A percentile compares a stretch with the other conserved stretches of the same genome.
phyloP scores from a whole-genome alignment of 192 early-diverging fungal genomes.

The Dimargaris cristalligena region DNA sequence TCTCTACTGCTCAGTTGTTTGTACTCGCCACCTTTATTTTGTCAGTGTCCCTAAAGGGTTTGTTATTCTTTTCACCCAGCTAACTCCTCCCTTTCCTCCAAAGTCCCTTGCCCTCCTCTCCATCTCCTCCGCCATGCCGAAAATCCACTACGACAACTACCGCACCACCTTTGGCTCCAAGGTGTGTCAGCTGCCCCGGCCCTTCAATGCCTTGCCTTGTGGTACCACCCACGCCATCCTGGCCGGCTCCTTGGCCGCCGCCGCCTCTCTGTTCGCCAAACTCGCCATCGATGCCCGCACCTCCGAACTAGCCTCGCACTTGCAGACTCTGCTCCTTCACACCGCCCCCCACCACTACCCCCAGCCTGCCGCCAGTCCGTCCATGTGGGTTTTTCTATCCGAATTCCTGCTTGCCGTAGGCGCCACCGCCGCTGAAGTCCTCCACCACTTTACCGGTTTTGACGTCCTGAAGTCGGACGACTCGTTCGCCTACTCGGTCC shows the following conservation, averaged over 20 bases:
- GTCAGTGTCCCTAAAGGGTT: too few species aligned
- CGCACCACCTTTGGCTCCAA: background rate
- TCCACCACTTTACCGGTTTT: background rate
- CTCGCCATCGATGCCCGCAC: conserved; percentile 42
- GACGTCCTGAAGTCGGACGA: background rate
- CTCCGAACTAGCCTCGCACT: conserved; percentile 17
- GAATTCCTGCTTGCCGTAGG: too few species aligned
- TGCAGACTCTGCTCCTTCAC: conserved; percentile 17
- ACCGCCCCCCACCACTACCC: conserved; percentile 16
- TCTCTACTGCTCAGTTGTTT: too few species aligned
- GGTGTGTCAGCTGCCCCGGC: background rate
- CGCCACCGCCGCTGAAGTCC: conserved; percentile 9
- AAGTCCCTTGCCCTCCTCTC: background rate
- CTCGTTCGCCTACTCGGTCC: conserved; percentile 14
- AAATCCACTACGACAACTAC: conserved; percentile 8
- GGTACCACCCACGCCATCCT: conserved; percentile 12
- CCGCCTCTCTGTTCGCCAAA: conserved; percentile 70
- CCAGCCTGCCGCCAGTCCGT: conserved; percentile 15
- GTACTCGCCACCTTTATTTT: too few species aligned
- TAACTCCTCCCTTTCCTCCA: background rate
- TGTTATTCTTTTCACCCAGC: too few species aligned
- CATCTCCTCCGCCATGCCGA: background rate
- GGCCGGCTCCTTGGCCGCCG: conserved; percentile 55
- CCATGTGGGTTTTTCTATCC: too few species aligned
- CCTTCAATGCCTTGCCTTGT: background rate